Evolutionary conservation across 371 early-diverging fungal genomes (phyloP).

Genomic region (Mortierella sp.): DNA sequence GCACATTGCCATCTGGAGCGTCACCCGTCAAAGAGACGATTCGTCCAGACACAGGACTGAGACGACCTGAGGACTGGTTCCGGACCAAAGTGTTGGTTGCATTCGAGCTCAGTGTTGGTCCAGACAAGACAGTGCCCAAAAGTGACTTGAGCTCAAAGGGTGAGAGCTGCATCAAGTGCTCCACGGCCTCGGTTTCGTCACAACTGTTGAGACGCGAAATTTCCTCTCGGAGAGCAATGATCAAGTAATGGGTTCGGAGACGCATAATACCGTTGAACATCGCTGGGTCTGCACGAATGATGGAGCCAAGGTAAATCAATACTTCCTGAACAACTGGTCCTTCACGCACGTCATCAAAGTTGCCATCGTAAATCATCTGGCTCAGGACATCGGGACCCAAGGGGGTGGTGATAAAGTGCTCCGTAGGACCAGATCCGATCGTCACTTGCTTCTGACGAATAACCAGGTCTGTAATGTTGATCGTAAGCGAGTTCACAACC

Average conservation of each 20-base stretch:
- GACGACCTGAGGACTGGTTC: slow-evolving; percentile 59
- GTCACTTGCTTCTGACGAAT: slow-evolving; percentile 85
- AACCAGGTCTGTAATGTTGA: slow-evolving; percentile 85
- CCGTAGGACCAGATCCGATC: slow-evolving; percentile 77
- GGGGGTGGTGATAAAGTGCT: slow-evolving; percentile 75
- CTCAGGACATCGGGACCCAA: slow-evolving; percentile 74
- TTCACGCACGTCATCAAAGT: slow-evolving; percentile 81
- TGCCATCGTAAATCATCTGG: slow-evolving; percentile 68
- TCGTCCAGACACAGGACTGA: slow-evolving; percentile 45
- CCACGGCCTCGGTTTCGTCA: slow-evolving; percentile 84
- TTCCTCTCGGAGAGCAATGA: slow-evolving; percentile 89
- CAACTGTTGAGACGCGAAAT: slow-evolving; percentile 76
- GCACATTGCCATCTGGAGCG: slow-evolving; percentile 13
- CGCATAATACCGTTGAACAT: slow-evolving; percentile 89
- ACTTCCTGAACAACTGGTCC: slow-evolving; percentile 89
- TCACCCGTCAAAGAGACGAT: slow-evolving; percentile 16
- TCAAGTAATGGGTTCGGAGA: slow-evolving; percentile 82
- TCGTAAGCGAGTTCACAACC: slow-evolving; percentile 77
- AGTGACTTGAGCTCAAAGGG: slow-evolving; percentile 85
- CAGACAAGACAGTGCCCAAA: slow-evolving; percentile 78
- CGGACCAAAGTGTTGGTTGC: slow-evolving; percentile 60
- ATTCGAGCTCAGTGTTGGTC: slow-evolving; percentile 62
- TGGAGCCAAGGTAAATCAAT: slow-evolving; percentile 80
- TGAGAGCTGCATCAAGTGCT: slow-evolving; percentile 81
- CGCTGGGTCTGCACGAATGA: slow-evolving; percentile 74